Evolutionary conservation across 306 rosid species (phyloP).

Genomic region (Benincasa hispida): DNA sequence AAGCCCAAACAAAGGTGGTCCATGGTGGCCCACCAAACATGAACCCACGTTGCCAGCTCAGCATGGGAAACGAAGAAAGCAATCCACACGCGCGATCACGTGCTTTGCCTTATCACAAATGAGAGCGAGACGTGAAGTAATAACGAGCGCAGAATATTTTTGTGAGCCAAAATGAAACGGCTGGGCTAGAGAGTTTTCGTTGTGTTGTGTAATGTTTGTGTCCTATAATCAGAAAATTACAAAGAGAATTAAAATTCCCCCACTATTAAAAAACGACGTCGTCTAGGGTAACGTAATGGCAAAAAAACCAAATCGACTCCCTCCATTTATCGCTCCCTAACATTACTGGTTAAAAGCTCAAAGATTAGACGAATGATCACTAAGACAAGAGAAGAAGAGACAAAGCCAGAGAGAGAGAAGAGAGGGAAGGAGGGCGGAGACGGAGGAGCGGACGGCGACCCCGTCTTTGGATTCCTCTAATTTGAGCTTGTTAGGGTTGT

Average conservation of each 20-base stretch:
- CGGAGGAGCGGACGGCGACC: background rate
- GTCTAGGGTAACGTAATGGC: conserved; percentile 1
- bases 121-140: conserved; percentile 52
- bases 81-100: conserved; percentile 20
- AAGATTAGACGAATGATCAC: conserved; percentile 15
- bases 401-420: background rate
- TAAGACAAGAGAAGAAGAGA: background rate
- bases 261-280: conserved; percentile 28
- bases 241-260: background rate
- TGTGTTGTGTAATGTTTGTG: background rate
- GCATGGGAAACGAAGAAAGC: background rate
- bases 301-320: conserved; percentile 12
- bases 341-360: conserved; percentile 5
- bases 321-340: conserved; percentile 29
- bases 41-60: conserved; percentile 1
- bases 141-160: conserved; percentile 31
- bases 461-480: background rate
- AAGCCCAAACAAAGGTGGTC: conserved; percentile 4
- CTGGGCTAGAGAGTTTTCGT: background rate
- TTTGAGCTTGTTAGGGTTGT: conserved; percentile 17
- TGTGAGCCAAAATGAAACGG: conserved; percentile 28
- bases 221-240: background rate
- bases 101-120: conserved; percentile 19
- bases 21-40: background rate
- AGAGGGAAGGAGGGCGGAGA: background rate